These are phyloP conservation scores for Mycena leptocephala DNA, from an alignment of 768 basidiomycete species.

Conservation along the genomic window DNA sequence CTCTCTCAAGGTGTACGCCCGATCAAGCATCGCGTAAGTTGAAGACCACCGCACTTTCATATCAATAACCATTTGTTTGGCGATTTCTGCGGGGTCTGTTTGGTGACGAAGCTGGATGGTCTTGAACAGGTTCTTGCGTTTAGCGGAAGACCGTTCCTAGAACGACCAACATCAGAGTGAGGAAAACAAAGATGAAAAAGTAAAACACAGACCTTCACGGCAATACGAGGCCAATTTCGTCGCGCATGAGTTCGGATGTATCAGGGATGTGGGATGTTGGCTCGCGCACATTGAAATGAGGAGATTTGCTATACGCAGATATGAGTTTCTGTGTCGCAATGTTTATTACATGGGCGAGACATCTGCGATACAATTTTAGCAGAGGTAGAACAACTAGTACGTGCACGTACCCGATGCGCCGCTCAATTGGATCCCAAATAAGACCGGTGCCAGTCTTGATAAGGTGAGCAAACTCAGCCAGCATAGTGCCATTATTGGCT, in stretches of 20 bases:
- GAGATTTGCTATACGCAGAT: too few species aligned
- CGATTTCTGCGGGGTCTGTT: not conserved
- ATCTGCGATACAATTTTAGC: not conserved
- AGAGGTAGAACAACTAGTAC: not conserved
- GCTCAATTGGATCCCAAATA: not conserved
- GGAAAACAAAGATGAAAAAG: too few species aligned
- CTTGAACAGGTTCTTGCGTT: not conserved
- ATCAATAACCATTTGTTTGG: conserved; percentile 38
- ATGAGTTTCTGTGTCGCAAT: not conserved
- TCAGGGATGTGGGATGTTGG: not conserved
- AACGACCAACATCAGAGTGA: too few species aligned
- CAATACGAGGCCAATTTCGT: not conserved
- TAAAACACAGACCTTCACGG: not conserved
- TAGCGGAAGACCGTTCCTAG: not conserved
- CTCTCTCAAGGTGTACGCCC: conserved; percentile 28
- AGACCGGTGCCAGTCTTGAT: not conserved
- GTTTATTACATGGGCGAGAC: not conserved
- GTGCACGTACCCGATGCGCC: not conserved
- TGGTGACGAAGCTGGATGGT: not conserved
- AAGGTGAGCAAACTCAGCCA: not conserved
- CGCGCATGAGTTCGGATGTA: not conserved
- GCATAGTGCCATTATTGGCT: not conserved
- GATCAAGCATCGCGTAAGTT: conserved; percentile 43
- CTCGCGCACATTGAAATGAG: not conserved
- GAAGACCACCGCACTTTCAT: conserved; percentile 47